Conservation (phyloP, 2,329 filamentous ascomycete species). For the Cladosporium sp. region DNA sequence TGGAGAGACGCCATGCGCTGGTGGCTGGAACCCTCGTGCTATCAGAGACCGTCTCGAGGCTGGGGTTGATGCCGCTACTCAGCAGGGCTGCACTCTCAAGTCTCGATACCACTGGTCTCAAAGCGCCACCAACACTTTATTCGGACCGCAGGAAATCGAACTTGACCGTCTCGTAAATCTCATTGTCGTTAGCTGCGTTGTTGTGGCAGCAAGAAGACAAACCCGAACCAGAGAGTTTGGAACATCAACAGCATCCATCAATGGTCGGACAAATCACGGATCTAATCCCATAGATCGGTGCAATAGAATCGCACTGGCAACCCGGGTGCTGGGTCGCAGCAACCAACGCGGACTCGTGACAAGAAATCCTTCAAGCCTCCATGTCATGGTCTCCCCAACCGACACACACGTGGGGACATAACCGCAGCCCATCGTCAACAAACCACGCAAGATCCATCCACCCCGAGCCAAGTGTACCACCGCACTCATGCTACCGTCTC, state of each 20-base stretch:
- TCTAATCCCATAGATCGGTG: background rate
- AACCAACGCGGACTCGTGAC: constrained; percentile 5
- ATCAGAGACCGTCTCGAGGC: background rate
- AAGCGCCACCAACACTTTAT: background rate
- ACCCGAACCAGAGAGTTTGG: background rate
- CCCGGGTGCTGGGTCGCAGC: background rate
- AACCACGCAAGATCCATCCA: background rate
- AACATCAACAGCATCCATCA: background rate
- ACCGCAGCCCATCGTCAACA: background rate
- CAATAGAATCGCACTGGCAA: background rate
- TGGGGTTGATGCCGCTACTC: background rate
- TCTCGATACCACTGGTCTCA: background rate
- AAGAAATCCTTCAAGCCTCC: constrained; percentile 7
- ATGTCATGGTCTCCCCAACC: background rate
- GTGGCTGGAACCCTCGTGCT: background rate
- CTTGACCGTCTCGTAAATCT: background rate
- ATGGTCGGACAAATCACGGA: background rate
- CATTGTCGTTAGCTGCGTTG: background rate
- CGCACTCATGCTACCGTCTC: constrained; percentile 12
- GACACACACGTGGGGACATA: background rate
- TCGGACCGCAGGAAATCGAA: background rate
- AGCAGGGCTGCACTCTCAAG: background rate
- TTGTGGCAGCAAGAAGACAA: background rate
- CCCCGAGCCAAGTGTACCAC: background rate
- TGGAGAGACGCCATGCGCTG: background rate